Base-by-base conservation (phyloP, 2,329 filamentous ascomycete species). In the Fragosphaeria purpurea region DNA sequence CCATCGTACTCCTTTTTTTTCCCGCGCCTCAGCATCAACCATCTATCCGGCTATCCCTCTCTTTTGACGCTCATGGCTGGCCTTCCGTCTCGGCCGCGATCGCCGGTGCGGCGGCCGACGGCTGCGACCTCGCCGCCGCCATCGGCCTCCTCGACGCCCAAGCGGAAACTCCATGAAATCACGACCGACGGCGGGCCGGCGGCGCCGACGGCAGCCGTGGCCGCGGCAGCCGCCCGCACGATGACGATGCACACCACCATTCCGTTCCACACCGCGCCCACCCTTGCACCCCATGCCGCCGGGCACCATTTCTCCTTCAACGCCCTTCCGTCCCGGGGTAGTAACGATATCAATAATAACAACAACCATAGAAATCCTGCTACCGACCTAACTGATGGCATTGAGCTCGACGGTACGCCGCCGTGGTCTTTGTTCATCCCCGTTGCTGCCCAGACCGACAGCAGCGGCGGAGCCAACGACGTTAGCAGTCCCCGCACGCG, bases 401-500 rank as follows among this genome's bases (percentile, higher is more conserved):
- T 37, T 11, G 35, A 37, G 7, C 11, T 11, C 11, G 11, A 7
- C 7, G 7, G 7, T 37, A 7, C 35, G 7, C 11, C 7, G 7
- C 35, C 35, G 35, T 37, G 35, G 35, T 22, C 22, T 22, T 11
- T 37, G 7, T 37, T 37, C 35, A 7, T 13, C 5, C 13, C 41
- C 41, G 13, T 10, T 4, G 12, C 41, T 11, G 8, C 6, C 13
- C 13, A 41, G 45, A 11, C 30, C 7, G 6, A 31, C 10, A 9
- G 13, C 40, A 9, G 32, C 44, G 74, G 76, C 47, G 75, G 74
- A 52, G 71, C 65, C 59, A 69, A 63, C 55, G 75, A 74, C 52
- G 71, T 65, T 59, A 69, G 63, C 55, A 80, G 77, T 55, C 76
- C 77, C n/a, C 69, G 71, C 49, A 72, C 72, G 41, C 71, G 64